Percentiles rank a stretch among this genome's conserved stretches.
phyloP scores from a whole-genome alignment of 2,329 filamentous ascomycete genomes.

The Exophiala lecanii-corni region DNA sequence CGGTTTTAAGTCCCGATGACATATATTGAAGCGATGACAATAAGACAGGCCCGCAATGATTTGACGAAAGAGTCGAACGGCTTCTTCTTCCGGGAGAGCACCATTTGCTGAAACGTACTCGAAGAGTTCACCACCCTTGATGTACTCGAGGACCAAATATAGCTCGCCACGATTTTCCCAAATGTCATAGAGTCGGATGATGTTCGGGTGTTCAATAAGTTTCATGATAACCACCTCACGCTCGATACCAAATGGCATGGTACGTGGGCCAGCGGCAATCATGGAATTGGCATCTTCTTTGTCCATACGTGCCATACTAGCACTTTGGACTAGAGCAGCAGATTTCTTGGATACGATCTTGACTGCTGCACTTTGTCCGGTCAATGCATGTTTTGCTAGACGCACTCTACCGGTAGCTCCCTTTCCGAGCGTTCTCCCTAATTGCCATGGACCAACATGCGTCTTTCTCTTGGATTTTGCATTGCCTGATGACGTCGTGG shows the following conservation, averaged over 20 bases:
- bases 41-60: slow-evolving; percentile 89
- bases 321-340: slow-evolving; percentile 74
- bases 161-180: slow-evolving; percentile 97
- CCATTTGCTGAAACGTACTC: slow-evolving; percentile 73
- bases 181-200: slow-evolving; percentile 90
- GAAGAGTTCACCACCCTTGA: slow-evolving; percentile 80
- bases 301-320: slow-evolving; percentile 79
- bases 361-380: slow-evolving; percentile 78
- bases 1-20: slow-evolving; percentile 91
- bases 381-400: slow-evolving; percentile 72
- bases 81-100: slow-evolving; percentile 71
- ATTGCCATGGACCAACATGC: slow-evolving; percentile 87
- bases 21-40: slow-evolving; percentile 91
- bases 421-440: slow-evolving; percentile 83
- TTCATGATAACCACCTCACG: slow-evolving; percentile 97
- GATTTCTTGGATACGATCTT: slow-evolving; percentile 90
- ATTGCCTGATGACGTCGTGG: slow-evolving; percentile 30
- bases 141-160: slow-evolving; percentile 93
- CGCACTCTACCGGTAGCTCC: slow-evolving; percentile 87
- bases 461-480: slow-evolving; percentile 57
- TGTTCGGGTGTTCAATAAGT: slow-evolving; percentile 88
- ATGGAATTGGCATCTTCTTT: slow-evolving; percentile 58
- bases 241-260: slow-evolving; percentile 84
- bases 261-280: slow-evolving; percentile 56
- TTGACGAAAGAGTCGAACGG: slow-evolving; percentile 83